Evolutionary conservation across 495 filamentous ascomycete species (phyloP).

Genomic region (Talaromyces liani): DNA sequence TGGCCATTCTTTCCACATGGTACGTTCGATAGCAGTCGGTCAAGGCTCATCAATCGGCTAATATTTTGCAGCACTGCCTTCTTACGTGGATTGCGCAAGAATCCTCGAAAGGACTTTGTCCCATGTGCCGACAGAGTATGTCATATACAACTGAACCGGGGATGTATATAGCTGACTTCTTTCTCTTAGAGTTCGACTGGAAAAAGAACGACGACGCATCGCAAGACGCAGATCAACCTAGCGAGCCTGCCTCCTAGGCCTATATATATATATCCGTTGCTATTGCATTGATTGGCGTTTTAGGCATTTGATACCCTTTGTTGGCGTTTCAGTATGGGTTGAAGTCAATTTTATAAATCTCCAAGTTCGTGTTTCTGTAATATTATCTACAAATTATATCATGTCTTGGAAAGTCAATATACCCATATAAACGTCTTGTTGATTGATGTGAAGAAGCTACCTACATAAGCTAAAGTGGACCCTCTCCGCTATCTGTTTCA

Average conservation of each 20-base stretch:
- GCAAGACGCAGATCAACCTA: background rate
- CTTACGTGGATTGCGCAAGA: slow-evolving; percentile 94
- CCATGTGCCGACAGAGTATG: slow-evolving; percentile 96
- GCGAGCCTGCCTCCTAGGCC: background rate
- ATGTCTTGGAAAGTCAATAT: background rate
- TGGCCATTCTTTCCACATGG: slow-evolving; percentile 96
- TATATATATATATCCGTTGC: background rate
- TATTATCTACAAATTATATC: too few species aligned
- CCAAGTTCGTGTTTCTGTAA: background rate
- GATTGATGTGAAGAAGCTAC: background rate
- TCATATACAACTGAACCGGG: background rate
- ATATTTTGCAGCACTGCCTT: slow-evolving; percentile 70
- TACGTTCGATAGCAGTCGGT: slow-evolving; percentile 24
- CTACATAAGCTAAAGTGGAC: background rate
- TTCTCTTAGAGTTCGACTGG: slow-evolving; percentile 62
- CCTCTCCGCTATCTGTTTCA: background rate
- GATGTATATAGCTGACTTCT: background rate
- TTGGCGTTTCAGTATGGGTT: background rate
- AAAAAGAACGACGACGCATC: slow-evolving; percentile 37
- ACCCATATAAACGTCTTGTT: background rate
- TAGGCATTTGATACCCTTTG: background rate
- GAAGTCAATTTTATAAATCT: background rate
- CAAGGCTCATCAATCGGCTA: background rate
- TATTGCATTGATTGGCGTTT: background rate
- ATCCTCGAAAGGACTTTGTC: slow-evolving; percentile 85